These are phyloP conservation scores for Corylus avellana DNA, from an alignment of 306 rosid species.

Conservation along the genomic window DNA sequence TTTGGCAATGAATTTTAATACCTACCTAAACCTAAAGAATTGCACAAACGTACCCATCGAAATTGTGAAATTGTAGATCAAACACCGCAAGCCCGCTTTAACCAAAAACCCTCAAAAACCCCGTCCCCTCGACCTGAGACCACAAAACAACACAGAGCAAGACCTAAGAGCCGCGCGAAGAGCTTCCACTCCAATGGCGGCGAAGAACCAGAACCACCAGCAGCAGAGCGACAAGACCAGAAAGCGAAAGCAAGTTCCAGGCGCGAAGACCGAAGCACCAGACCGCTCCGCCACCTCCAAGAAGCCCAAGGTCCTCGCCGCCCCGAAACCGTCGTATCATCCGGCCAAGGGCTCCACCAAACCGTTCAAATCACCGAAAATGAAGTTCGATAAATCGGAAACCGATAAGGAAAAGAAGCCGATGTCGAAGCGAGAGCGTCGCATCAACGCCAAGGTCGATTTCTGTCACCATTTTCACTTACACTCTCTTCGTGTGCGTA, in stretches of 20 bases:
- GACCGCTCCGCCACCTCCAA: conserved; percentile 46
- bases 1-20: no score
- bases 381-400: conserved; percentile 27
- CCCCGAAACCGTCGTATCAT: conserved; percentile 31
- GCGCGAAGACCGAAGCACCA: conserved; percentile 29
- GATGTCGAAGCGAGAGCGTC: conserved; percentile 64
- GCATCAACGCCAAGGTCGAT: conserved; percentile 66
- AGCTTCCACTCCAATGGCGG: conserved; percentile 57
- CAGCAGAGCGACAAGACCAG: conserved; percentile 26
- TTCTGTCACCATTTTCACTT: neutral
- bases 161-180: neutral
- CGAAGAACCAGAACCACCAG: conserved; percentile 47
- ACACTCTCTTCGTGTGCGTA: neutral
- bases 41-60: no score
- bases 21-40: no score
- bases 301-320: conserved; percentile 40
- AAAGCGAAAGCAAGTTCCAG: conserved; percentile 65
- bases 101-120: no score
- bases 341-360: conserved; percentile 28
- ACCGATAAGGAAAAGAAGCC: conserved; percentile 39
- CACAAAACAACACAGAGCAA: neutral
- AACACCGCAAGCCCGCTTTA: no score
- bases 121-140: neutral
- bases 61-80: no score
- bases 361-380: conserved; percentile 32